phyloP scores from a whole-genome alignment of 805 yeast species.

The Candida parachauliodes region DNA sequence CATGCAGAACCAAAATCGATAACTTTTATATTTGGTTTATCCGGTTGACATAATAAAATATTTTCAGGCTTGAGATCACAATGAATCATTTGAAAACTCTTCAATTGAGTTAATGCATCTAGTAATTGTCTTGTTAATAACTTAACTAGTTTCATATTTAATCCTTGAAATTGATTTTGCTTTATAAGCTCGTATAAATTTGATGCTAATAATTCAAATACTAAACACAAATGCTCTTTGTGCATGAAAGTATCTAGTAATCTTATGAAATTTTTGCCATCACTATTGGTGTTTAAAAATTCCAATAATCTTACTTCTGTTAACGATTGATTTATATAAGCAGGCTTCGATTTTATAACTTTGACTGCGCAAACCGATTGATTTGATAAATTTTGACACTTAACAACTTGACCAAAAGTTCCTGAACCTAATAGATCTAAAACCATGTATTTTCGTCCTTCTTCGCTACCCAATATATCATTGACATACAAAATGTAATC shows the following conservation, averaged over 20 bases:
- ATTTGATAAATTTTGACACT: conserved; percentile 76
- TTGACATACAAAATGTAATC: conserved; percentile 93
- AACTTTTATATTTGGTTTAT: conserved; percentile 81
- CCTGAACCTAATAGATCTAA: conserved; percentile 93
- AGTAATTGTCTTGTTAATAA: conserved; percentile 76
- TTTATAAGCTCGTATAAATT: conserved; percentile 87
- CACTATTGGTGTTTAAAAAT: conserved; percentile 61
- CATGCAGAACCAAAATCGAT: conserved; percentile 97
- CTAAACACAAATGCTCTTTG: conserved; percentile 88
- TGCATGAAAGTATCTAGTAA: conserved; percentile 87
- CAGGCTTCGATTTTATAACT: conserved; percentile 88
- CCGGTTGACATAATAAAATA: conserved; percentile 73
- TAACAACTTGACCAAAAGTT: conserved; percentile 96
- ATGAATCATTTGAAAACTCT: conserved; percentile 81
- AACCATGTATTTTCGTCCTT: conserved; percentile 82
- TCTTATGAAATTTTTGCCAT: conserved; percentile 71
- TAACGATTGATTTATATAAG: conserved; percentile 84
- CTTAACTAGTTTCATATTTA: conserved; percentile 73
- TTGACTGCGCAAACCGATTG: conserved; percentile 92
- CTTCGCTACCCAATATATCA: conserved; percentile 84
- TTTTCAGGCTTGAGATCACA: conserved; percentile 98
- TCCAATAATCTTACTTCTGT: conserved; percentile 88
- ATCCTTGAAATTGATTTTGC: conserved; percentile 91
- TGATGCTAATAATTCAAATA: conserved; percentile 83
- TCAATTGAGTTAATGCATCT: conserved; percentile 75